Conservation (phyloP, 148 eudicot species). For the Cornus controversa region DNA sequence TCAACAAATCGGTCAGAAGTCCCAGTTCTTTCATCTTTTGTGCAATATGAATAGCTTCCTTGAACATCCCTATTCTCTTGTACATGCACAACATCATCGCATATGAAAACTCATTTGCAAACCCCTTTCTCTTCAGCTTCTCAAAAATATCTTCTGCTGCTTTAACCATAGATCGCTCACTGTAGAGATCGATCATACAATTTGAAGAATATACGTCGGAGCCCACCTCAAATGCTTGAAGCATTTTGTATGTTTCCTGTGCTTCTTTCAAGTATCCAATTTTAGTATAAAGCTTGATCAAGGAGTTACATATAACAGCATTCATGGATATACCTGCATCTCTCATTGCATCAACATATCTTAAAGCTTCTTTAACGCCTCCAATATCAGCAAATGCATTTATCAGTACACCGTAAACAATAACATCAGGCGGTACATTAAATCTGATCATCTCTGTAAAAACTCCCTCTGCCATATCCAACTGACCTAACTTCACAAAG, state of each 20-base stretch:
- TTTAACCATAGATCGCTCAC: conserved; percentile 60
- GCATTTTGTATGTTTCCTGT: conserved; percentile 53
- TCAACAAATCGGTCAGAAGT: conserved; percentile 63
- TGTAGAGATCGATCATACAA: conserved; percentile 84
- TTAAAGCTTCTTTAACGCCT: conserved; percentile 51
- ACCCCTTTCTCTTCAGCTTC: conserved; percentile 41
- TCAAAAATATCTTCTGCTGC: conserved; percentile 72
- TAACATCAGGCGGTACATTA: conserved; percentile 67
- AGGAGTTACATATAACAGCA: conserved; percentile 59
- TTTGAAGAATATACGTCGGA: conserved; percentile 68
- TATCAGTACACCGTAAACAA: conserved; percentile 70
- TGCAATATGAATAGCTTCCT: conserved; percentile 63
- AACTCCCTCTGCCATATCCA: conserved; percentile 57
- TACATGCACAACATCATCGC: conserved; percentile 95
- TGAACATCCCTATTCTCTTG: conserved; percentile 61
- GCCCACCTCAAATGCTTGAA: conserved; percentile 49
- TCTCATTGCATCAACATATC: conserved; percentile 49
- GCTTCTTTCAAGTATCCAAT: conserved; percentile 83
- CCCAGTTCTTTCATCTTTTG: conserved; percentile 69
- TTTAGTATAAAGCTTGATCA: conserved; percentile 82
- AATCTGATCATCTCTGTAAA: conserved; percentile 62
- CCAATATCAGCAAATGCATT: conserved; percentile 83
- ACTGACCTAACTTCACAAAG: conserved; percentile 57
- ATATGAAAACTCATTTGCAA: conserved; percentile 89
- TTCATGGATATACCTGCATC: conserved; percentile 54